Base-by-base conservation (phyloP, 2,329 filamentous ascomycete genomes). In the Penicillium sp. region DNA sequence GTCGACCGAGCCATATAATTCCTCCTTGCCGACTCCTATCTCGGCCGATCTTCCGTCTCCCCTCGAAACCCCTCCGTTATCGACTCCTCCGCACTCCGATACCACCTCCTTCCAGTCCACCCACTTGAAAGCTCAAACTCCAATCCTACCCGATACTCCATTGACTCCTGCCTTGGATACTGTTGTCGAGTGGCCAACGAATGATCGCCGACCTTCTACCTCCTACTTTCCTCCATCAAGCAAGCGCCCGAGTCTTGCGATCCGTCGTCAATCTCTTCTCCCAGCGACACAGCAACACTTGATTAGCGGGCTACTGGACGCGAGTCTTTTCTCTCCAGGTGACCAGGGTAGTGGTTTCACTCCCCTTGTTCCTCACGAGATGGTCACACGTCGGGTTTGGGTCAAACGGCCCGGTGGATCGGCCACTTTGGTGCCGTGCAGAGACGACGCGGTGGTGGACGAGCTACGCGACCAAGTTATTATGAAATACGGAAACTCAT, bases 381-480 rank as follows among this genome's bases (percentile, higher is more conserved):
- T 75, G 74, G 65, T 73, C 55, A 66, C 68, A 50, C 74, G 90
- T 72, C 97, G 96, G 81, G 87, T 97, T 66, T 99, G 94, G 94
- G 93, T 97, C 71, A 94, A 89, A 79, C 84, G 93, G 67, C 89
- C 89, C 20, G 84, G 88, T 62, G 89, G 87, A 57, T 97, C 93
- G 55, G 86, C 93, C 38, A 99, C 94, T 14, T 81, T 94, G 67
- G 88, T 99, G 53, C 86, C 88, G 58, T 89, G 96, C 66, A 82
- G 85, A 65, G 89, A 96, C 68, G 91, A 95, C 67, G 92, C 96
- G 69, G 78, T 97, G 66, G 92, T 97, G 55, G 94, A 99, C 73
- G 93, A 97, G 75, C 88, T 96, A 59, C 89, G 93, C 66, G 94
- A 97, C 65, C 85, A 91, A 80, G 94, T 97, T 55, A 79, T 97